These are phyloP conservation scores for Handroanthus guayacan DNA, from an alignment of 257 asterid genomes.

Conservation along the genomic window DNA sequence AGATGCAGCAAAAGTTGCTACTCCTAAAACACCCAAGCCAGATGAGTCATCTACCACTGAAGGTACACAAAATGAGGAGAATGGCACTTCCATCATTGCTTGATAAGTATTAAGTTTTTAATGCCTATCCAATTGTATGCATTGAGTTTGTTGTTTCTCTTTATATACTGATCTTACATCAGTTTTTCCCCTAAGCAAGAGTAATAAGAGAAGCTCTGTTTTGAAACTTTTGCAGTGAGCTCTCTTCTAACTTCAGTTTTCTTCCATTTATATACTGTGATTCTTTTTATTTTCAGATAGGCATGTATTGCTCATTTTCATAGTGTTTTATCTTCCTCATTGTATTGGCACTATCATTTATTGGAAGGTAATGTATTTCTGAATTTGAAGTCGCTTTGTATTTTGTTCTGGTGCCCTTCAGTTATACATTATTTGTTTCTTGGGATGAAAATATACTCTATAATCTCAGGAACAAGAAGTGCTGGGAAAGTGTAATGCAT, in stretches of 20 bases:
- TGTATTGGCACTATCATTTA: background rate
- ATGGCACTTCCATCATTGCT: constrained; percentile 35
- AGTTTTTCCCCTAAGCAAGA: background rate
- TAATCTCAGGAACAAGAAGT: background rate
- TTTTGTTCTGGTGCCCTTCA: background rate
- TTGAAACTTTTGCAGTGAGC: constrained; percentile 13
- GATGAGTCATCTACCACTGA: constrained; percentile 41
- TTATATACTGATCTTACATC: constrained; percentile 8
- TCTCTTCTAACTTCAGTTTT: constrained; percentile 17
- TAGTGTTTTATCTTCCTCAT: background rate
- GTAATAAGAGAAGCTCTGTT: constrained; percentile 46
- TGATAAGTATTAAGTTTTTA: constrained; percentile 30
- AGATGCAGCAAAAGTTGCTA: constrained; percentile 28
- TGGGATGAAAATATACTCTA: background rate
- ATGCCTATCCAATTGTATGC: background rate
- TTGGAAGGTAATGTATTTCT: background rate
- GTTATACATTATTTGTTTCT: background rate
- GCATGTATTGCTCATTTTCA: background rate
- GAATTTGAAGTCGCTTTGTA: background rate
- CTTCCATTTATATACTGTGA: background rate
- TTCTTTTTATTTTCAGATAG: background rate
- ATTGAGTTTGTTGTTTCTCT: constrained; percentile 19
- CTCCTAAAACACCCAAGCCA: constrained; percentile 42
- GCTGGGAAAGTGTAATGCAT: background rate
- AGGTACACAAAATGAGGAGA: constrained; percentile 42